phyloP scores from a whole-genome alignment of 495 filamentous ascomycete species.

The Neurospora sp. region DNA sequence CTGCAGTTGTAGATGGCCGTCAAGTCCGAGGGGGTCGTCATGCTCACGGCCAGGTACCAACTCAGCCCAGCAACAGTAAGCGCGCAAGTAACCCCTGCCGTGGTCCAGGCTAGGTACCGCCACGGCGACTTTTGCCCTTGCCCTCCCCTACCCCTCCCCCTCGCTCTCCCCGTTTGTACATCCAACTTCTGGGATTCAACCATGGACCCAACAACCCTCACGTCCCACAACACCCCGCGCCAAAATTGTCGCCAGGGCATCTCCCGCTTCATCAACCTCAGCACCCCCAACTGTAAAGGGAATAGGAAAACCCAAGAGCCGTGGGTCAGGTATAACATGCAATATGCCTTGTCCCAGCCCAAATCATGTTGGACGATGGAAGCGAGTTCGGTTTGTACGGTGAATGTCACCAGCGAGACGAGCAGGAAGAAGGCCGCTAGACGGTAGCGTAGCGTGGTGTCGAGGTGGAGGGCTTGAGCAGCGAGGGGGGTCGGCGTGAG shows the following conservation, averaged over 20 bases:
- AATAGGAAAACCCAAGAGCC: constrained; percentile 85
- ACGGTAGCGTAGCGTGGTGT: constrained; percentile 70
- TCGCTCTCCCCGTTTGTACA: constrained; percentile 26
- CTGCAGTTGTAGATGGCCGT: constrained; percentile 99
- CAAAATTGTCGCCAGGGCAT: constrained; percentile 81
- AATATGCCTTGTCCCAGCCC: constrained; percentile 91
- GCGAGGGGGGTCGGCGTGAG: constrained; percentile 16
- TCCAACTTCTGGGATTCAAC: constrained; percentile 57
- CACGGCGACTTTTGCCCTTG: constrained; percentile 33
- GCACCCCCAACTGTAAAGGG: constrained; percentile 70
- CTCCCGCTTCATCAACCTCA: constrained; percentile 60
- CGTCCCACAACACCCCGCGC: constrained; percentile 61
- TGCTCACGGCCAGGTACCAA: constrained; percentile 90
- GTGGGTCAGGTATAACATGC: constrained; percentile 97
- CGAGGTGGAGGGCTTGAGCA: constrained; percentile 34
- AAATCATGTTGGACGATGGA: constrained; percentile 84
- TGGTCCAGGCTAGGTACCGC: constrained; percentile 66
- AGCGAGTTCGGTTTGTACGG: constrained; percentile 86
- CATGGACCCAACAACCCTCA: constrained; percentile 80
- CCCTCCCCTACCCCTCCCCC: constrained; percentile 23
- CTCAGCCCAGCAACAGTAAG: constrained; percentile 85
- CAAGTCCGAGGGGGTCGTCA: constrained; percentile 85
- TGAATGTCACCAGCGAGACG: constrained; percentile 71
- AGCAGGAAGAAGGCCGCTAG: constrained; percentile 75
- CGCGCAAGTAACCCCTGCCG: constrained; percentile 70